These are phyloP conservation scores for Hyphopichia buzzinii DNA, from an alignment of 1,139 yeast species.

Conservation along the genomic window DNA sequence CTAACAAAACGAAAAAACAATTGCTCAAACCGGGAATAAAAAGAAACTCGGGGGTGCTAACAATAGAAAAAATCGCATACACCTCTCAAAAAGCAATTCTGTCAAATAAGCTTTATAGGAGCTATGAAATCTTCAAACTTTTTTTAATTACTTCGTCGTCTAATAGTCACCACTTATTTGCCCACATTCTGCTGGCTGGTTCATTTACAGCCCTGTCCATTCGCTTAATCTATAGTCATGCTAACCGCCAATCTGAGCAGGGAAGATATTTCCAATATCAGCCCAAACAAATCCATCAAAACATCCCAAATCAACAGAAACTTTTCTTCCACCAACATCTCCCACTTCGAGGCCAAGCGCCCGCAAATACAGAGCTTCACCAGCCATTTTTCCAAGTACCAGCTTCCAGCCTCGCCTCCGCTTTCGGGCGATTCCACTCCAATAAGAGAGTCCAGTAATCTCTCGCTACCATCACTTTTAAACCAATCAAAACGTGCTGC, in stretches of 20 bases:
- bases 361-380: background rate
- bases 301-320: slow-evolving; percentile 3
- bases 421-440: slow-evolving; percentile 35
- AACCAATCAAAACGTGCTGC: no score
- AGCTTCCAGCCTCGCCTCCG: slow-evolving; percentile 37
- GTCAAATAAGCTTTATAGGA: no score
- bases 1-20: background rate
- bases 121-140: no score
- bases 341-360: background rate
- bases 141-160: no score
- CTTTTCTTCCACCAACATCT: slow-evolving; percentile 2
- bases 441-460: slow-evolving; percentile 12
- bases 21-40: background rate
- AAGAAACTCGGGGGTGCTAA: background rate
- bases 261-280: background rate
- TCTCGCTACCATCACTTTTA: slow-evolving; percentile 5
- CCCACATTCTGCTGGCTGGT: no score
- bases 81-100: background rate
- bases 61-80: background rate
- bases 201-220: no score
- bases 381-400: slow-evolving; percentile 7
- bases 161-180: no score
- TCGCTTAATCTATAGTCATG: no score
- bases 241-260: background rate
- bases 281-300: background rate